Percentiles rank a stretch among this genome's conserved stretches.
phyloP scores from a whole-genome alignment of 371 early-diverging fungal genomes.

The Mortierella sp. region DNA sequence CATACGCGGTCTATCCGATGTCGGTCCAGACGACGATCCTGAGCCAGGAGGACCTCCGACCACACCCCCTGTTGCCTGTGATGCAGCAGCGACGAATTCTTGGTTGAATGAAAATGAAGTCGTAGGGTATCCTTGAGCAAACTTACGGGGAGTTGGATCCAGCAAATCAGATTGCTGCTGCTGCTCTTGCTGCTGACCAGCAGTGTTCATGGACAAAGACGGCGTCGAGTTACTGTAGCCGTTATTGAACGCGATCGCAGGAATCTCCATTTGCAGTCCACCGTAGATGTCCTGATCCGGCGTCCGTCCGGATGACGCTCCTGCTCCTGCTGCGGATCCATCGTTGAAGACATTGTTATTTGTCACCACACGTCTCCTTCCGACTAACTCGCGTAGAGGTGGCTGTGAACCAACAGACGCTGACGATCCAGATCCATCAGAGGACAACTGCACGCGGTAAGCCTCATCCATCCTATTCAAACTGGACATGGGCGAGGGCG shows the following conservation, averaged over 20 bases:
- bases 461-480: constrained; percentile 34
- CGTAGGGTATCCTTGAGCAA: constrained; percentile 51
- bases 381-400: constrained; percentile 33
- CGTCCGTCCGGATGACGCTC: too few species aligned
- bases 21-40: not conserved
- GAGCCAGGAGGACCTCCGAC: constrained; percentile 5
- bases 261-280: constrained; percentile 3
- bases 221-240: constrained; percentile 15
- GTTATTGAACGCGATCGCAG: constrained; percentile 5
- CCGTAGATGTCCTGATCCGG: constrained; percentile 8
- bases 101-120: constrained; percentile 53
- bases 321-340: not conserved
- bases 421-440: constrained; percentile 10
- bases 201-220: constrained; percentile 12
- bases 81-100: constrained; percentile 24
- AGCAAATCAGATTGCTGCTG: constrained; percentile 1
- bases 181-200: not conserved
- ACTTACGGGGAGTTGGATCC: constrained; percentile 23
- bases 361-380: constrained; percentile 28
- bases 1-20: constrained; percentile 20
- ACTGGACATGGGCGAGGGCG: constrained; percentile 40
- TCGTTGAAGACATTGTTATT: constrained; percentile 9
- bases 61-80: constrained; percentile 20
- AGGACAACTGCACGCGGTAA: constrained; percentile 16
- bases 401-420: constrained; percentile 6